Percentiles rank a stretch among this genome's conserved stretches.
Conservation (phyloP, 1,284 basidiomycete genomes). For the Meira miltonrushii region DNA sequence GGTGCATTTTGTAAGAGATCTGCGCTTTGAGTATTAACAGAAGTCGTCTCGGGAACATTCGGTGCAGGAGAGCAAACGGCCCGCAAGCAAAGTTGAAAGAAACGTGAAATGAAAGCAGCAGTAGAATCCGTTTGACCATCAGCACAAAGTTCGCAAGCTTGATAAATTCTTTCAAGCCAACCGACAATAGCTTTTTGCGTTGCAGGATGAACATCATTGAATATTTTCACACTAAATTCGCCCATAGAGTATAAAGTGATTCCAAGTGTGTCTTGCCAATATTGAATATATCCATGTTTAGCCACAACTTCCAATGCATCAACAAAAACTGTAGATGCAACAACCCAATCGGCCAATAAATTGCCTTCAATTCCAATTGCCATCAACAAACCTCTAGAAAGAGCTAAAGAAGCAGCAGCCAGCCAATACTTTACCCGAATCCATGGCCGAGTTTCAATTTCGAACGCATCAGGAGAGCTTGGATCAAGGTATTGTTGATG, state of each 20-base stretch:
- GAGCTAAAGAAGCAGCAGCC: not conserved
- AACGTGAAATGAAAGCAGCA: slow-evolving; percentile 2
- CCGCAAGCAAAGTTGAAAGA: slow-evolving; percentile 2
- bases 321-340: not conserved
- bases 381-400: not conserved
- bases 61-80: not conserved
- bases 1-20: not conserved
- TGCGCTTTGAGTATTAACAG: not conserved
- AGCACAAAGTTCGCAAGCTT: not conserved
- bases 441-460: not conserved
- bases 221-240: slow-evolving; percentile 1
- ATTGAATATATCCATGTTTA: not conserved
- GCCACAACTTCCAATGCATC: not conserved
- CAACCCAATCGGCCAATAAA: not conserved
- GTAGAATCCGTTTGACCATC: not conserved
- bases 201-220: not conserved
- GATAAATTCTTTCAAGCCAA: slow-evolving; percentile 1
- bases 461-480: not conserved
- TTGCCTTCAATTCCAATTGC: not conserved
- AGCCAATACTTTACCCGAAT: slow-evolving; percentile 1
- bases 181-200: not conserved
- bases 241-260: not conserved
- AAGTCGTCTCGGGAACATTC: not conserved
- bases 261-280: slow-evolving; percentile 2
- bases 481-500: not conserved